Evolutionary conservation across 2,329 filamentous ascomycete genomes (phyloP).

Genomic region (Furcasterigmium sp.): DNA sequence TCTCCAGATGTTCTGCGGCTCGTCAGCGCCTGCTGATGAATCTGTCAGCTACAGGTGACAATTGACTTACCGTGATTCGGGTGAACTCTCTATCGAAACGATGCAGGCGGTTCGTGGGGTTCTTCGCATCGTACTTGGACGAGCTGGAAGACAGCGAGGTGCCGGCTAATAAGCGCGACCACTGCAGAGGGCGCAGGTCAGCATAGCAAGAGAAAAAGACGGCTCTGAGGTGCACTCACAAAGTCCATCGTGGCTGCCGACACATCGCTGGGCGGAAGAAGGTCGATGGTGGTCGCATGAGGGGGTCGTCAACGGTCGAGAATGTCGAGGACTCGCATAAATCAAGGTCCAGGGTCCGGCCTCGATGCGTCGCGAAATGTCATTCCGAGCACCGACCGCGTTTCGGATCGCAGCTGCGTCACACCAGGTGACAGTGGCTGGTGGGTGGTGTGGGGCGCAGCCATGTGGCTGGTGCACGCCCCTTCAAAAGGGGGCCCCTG

Average conservation of each 20-base stretch:
- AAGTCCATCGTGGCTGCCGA: slow-evolving; percentile 49
- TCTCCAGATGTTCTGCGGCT: slow-evolving; percentile 46
- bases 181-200: slow-evolving; percentile 35
- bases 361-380: slow-evolving; percentile 25
- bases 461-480: too few species aligned
- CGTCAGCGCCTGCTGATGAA: background rate
- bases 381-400: slow-evolving; percentile 9
- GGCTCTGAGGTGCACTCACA: slow-evolving; percentile 30
- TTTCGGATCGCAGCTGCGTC: too few species aligned
- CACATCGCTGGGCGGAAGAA: slow-evolving; percentile 33
- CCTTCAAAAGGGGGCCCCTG: too few species aligned
- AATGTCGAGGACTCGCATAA: background rate
- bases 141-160: slow-evolving; percentile 51
- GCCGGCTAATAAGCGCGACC: slow-evolving; percentile 62
- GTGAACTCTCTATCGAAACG: slow-evolving; percentile 64
- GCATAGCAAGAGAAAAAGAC: slow-evolving; percentile 10
- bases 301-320: background rate
- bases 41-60: too few species aligned
- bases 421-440: too few species aligned
- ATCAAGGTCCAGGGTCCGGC: slow-evolving; percentile 19
- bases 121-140: slow-evolving; percentile 55
- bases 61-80: slow-evolving; percentile 48
- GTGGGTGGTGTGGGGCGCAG: too few species aligned
- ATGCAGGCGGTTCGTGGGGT: slow-evolving; percentile 58
- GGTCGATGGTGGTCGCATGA: slow-evolving; percentile 7